Conservation (phyloP, 2,329 filamentous ascomycete genomes). For the Talaromyces rugulosus region DNA sequence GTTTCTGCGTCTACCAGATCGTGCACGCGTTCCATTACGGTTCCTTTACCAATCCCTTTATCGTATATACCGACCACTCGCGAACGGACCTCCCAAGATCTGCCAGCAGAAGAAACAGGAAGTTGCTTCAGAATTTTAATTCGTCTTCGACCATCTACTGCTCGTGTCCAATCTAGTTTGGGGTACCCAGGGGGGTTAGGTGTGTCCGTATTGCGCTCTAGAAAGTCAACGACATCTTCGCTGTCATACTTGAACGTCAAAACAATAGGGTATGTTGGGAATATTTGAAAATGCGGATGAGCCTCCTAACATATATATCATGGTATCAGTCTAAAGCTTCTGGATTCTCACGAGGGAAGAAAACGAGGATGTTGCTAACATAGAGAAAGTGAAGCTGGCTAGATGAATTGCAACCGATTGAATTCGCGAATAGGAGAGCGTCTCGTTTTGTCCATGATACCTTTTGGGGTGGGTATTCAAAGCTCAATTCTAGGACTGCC, state of each 20-base stretch:
- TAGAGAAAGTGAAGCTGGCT: slow-evolving; percentile 44
- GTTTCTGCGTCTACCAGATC: slow-evolving; percentile 38
- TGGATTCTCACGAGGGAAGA: too few relatives aligned
- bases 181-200: slow-evolving; percentile 36
- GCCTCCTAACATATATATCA: slow-evolving; percentile 28
- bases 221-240: slow-evolving; percentile 44
- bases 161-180: slow-evolving; percentile 38
- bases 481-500: too few relatives aligned
- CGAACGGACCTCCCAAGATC: slow-evolving; percentile 38
- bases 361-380: slow-evolving; percentile 2
- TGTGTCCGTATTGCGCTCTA: slow-evolving; percentile 29
- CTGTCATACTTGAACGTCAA: slow-evolving; percentile 25
- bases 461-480: slow-evolving; percentile 34
- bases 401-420: slow-evolving; percentile 32
- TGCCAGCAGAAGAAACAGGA: slow-evolving; percentile 32
- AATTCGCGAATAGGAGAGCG: slow-evolving; percentile 40
- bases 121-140: slow-evolving; percentile 37
- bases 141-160: slow-evolving; percentile 41
- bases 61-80: slow-evolving; percentile 45
- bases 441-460: slow-evolving; percentile 43
- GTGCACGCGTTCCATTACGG: slow-evolving; percentile 42
- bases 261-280: slow-evolving; percentile 45
- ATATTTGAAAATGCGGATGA: slow-evolving; percentile 41
- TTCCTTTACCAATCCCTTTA: slow-evolving; percentile 35
- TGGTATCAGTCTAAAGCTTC: background rate